Base-by-base conservation (phyloP, 129 eudicot genomes). In the Calendula officinalis region DNA sequence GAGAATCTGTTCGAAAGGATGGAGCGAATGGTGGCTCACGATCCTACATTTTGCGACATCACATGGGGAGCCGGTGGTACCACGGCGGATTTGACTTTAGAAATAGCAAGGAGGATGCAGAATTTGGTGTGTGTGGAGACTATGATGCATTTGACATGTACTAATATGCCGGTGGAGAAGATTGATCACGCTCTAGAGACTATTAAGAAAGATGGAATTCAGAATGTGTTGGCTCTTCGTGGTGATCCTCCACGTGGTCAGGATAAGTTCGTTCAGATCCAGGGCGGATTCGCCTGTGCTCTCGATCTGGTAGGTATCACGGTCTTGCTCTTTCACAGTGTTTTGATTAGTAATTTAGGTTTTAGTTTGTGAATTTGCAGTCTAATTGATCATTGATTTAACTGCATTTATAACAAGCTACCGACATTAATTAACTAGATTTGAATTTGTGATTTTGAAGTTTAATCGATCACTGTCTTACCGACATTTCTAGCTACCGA, bases 61-160 rank as follows among this genome's bases (percentile, higher is more conserved):
- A 94, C 99, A 0, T 94, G 99, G 99, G 99, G 99, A 1, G 99
- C 99, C 30, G 99, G 99, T 15, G 99, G 99, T 0, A 75, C 99
- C 15, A 94, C 99, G 1, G 99, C 99, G 4, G 99, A 94, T 68
- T 84, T 94, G 37, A 94, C 99, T 0, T 74, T 94, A 14, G 99
- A 94, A 60, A 94, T 94, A 1, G 92, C 95, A 4, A 88, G 86
- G 46, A 78, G 97, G 51, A 94, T 94, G 99, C 99, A 94, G 85
- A 94, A 94, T 62, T 81, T 88, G 86, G 95, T 94, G 17, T 88
- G 99, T 16, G 95, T 94, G 3, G 99, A 94, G 78, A 77, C 97
- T 5, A 94, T 94, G 99, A 94, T 94, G 99, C 99, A 94, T 70
- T 77, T 94, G 60, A 94, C 99, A 7, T 94, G 99, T 44, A 94